Conservation (phyloP, 352 stramenopile genomes). For the Bremia lactucae region DNA sequence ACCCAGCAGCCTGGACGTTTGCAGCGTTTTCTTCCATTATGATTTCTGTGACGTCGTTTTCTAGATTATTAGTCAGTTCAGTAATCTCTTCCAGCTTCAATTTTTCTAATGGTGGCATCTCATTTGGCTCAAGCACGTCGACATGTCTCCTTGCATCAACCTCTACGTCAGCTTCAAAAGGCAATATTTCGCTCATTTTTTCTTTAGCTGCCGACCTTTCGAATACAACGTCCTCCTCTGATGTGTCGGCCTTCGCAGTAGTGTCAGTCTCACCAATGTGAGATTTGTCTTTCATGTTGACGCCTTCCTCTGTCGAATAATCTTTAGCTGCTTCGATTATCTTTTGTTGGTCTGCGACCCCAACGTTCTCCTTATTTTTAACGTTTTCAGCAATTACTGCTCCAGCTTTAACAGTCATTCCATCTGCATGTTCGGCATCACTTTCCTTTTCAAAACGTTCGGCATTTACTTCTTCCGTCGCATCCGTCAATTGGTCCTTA, state of each 20-base stretch:
- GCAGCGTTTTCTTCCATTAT: neutral
- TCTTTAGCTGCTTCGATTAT: constrained; percentile 1
- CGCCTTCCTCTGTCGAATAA: constrained; percentile 1
- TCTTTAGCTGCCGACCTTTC: constrained; percentile 1
- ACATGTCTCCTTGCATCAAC: neutral
- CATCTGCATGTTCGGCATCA: neutral
- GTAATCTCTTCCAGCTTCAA: neutral
- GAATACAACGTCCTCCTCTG: neutral
- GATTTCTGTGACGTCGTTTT: neutral
- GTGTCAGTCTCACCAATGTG: neutral
- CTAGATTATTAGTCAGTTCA: neutral
- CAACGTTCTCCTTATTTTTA: constrained; percentile 3
- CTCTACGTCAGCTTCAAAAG: constrained; percentile 1
- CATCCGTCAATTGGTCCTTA: neutral
- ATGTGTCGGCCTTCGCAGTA: neutral
- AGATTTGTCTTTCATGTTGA: neutral
- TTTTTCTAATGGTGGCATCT: neutral
- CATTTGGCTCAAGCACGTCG: neutral
- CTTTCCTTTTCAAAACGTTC: constrained; percentile 7
- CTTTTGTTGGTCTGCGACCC: neutral
- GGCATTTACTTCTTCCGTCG: neutral
- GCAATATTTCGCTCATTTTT: neutral
- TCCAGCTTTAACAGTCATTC: neutral
- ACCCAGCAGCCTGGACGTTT: neutral
- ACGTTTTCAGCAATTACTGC: neutral